Conservation (phyloP, 805 yeast genomes). For the Zygoascus flipseniorum region DNA sequence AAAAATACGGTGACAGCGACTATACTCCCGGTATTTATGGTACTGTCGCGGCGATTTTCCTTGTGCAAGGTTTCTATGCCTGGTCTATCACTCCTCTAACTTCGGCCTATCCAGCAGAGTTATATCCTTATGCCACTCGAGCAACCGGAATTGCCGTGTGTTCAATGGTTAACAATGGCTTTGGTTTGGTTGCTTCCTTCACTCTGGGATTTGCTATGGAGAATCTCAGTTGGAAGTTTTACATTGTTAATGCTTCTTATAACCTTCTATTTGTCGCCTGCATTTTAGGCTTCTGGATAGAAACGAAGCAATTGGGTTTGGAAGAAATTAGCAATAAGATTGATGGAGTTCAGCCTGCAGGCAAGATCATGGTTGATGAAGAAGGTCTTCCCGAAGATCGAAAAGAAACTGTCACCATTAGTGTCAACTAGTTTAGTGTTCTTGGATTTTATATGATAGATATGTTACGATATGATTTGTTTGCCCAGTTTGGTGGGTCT, state of each 20-base stretch:
- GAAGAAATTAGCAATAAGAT: conserved; percentile 57
- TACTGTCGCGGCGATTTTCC: not conserved
- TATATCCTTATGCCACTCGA: conserved; percentile 5
- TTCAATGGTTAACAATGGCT: conserved; percentile 2
- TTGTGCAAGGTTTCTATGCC: not conserved
- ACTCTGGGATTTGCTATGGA: conserved; percentile 46
- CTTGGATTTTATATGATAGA: too few relatives aligned
- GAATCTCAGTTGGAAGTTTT: conserved; percentile 48
- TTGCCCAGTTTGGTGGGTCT: too few relatives aligned
- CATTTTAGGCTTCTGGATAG: conserved; percentile 33
- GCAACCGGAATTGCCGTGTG: conserved; percentile 7
- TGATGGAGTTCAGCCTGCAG: conserved; percentile 22
- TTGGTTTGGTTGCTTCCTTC: conserved; percentile 15
- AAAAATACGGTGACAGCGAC: not conserved
- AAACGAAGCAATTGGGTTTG: conserved; percentile 36
- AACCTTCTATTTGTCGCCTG: conserved; percentile 32
- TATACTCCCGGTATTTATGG: not conserved
- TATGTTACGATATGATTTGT: too few relatives aligned
- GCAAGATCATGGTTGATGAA: not conserved
- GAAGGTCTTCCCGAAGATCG: too few relatives aligned
- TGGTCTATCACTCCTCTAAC: not conserved
- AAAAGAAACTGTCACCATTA: too few relatives aligned
- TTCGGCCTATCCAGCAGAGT: conserved; percentile 18
- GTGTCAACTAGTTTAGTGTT: too few relatives aligned
- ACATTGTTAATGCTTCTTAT: conserved; percentile 50